These are phyloP conservation scores for Ilyonectria destructans DNA, from an alignment of 2,329 filamentous ascomycete genomes.

Conservation along the genomic window DNA sequence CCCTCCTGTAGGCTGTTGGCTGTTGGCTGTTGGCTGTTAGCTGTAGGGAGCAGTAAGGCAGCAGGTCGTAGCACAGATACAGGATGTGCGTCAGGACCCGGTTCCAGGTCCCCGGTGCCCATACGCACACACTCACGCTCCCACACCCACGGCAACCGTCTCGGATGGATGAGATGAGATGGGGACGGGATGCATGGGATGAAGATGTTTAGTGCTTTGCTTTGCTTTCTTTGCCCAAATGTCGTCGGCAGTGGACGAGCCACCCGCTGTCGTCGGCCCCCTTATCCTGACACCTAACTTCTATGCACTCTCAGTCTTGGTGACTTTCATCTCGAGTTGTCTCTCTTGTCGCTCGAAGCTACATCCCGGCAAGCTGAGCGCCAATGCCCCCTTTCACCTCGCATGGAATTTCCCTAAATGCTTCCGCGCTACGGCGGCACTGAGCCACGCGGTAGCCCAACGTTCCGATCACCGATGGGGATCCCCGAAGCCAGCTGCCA, in stretches of 20 bases:
- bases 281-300: not conserved
- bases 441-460: conserved; percentile 17
- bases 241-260: not conserved
- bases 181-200: conserved; percentile 15
- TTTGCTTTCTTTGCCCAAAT: not conserved
- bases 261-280: not conserved
- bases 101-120: conserved; percentile 32
- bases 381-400: conserved; percentile 9
- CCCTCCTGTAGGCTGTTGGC: not conserved
- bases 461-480: conserved; percentile 13
- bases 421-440: conserved; percentile 17
- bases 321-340: not conserved
- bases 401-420: conserved; percentile 24
- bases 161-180: conserved; percentile 27
- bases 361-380: not conserved
- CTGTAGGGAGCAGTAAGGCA: not conserved
- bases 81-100: conserved; percentile 25
- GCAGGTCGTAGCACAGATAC: not conserved
- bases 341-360: not conserved
- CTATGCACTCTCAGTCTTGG: not conserved
- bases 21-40: not conserved
- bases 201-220: not conserved
- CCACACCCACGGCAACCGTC: conserved; percentile 24
- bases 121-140: conserved; percentile 22
- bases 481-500: not conserved